Evolutionary conservation across 306 rosid species (phyloP), one percentile per base, ranked within the genome.

Genomic region (Cucurbita pepo): DNA sequence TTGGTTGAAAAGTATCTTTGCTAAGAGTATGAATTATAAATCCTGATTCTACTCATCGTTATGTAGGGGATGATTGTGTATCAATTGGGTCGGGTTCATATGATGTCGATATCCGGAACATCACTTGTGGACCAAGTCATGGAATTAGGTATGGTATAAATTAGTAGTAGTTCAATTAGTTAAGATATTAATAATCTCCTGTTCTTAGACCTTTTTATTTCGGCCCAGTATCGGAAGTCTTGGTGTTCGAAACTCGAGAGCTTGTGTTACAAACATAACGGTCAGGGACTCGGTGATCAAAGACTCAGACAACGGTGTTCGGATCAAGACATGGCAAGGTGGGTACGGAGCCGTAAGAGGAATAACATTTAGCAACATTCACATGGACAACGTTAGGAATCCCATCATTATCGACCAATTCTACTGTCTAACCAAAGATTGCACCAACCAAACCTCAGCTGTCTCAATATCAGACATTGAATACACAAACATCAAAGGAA

Each of bases 281-380:
- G 86, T 85, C 9, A 76, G 48, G 6, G 81, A 82, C 30, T 80
- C 86, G 15, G 48, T 85, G 15, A 80, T 85, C 71, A 82, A 59
- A 66, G 80, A 73, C 6, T 85, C 89, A 0, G 85, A 82, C 60
- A 82, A 85, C 44, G 89, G 89, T 7, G 83, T 85, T 56, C 64
- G 89, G 75, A 82, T 85, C 65, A 85, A 85, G 63, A 85, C 89
- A 74, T 85, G 89, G 89, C 89, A 85, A 37, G 86, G 89, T 43
- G 89, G 89, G n/a, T 69, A 45, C 73, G 89, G 89, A 38, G 38
- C 83, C 15, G 86, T 85, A 70, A 76, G 82, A 18, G 76, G 69
- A 55, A 74, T 82, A 63, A 79, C 67, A 4, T 82, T 80, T 72
- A 69, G 56, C 7, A 80, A 74, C 65, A 82, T 85, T 13, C 11